Evolutionary conservation across 139 green algal species (phyloP).

Genomic region (Trebouxia sp.): DNA sequence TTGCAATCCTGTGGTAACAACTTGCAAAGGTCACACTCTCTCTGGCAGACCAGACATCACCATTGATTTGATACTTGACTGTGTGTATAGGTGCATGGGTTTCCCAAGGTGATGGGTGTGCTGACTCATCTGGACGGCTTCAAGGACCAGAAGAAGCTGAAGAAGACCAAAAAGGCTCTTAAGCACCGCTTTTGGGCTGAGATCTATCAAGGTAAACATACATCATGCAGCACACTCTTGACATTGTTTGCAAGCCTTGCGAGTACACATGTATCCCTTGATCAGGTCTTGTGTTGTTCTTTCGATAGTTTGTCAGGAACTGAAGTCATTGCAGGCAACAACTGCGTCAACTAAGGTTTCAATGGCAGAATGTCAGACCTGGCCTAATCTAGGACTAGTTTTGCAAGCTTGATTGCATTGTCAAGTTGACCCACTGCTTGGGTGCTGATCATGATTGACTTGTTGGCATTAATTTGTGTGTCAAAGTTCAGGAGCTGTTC

Average conservation of each 20-base stretch:
- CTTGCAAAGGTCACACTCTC: too few relatives aligned
- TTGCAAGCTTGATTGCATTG: too few relatives aligned
- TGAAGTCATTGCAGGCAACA: too few relatives aligned
- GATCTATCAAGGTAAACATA: slow-evolving; percentile 85
- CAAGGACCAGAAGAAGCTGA: slow-evolving; percentile 78
- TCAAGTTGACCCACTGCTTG: not conserved
- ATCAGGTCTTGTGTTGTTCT: too few relatives aligned
- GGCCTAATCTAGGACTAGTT: not conserved
- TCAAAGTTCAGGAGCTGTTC: too few relatives aligned
- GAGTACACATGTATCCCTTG: not conserved
- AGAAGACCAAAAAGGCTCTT: slow-evolving; percentile 95
- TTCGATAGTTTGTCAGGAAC: too few relatives aligned
- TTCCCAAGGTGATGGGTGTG: slow-evolving; percentile 99
- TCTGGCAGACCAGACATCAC: too few relatives aligned
- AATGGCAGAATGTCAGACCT: too few relatives aligned
- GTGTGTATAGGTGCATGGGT: slow-evolving; percentile 78
- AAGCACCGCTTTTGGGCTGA: slow-evolving; percentile 97
- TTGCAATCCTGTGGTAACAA: too few relatives aligned
- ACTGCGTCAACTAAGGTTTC: too few relatives aligned
- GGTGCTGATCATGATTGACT: not conserved
- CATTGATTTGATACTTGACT: not conserved
- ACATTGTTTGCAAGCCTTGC: not conserved
- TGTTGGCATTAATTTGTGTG: too few relatives aligned
- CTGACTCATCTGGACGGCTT: slow-evolving; percentile 98
- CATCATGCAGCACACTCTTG: not conserved